Evolutionary conservation across 202 grass and related monocot genomes (phyloP).

Genomic region (Musa balbisiana): DNA sequence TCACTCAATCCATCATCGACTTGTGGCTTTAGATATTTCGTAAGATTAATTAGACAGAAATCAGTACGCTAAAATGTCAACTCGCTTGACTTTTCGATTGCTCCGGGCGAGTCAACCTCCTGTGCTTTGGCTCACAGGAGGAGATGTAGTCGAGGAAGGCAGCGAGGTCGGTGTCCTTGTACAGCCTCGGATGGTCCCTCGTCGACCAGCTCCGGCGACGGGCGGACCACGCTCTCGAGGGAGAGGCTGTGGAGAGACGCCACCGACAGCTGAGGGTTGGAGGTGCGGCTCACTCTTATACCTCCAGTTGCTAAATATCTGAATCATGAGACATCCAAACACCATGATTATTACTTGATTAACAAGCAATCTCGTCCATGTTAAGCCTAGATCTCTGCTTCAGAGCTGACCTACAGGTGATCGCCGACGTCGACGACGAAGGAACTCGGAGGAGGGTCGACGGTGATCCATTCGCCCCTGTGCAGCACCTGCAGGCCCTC

Average conservation of each 20-base stretch:
- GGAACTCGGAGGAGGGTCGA: neutral
- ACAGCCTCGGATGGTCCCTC: conserved; percentile 25
- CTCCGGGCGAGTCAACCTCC: neutral
- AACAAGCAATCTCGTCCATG: no score
- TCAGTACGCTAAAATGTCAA: no score
- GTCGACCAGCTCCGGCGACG: conserved; percentile 54
- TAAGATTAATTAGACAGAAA: no score
- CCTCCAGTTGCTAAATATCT: conserved; percentile 77
- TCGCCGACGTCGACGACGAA: neutral
- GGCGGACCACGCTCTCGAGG: conserved; percentile 29
- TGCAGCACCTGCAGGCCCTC: conserved; percentile 1
- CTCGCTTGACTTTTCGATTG: no score
- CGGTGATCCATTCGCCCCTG: neutral
- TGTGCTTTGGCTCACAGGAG: neutral
- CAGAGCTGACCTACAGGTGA: neutral
- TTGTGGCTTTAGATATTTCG: no score
- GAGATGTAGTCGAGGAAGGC: conserved; percentile 6
- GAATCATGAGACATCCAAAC: neutral
- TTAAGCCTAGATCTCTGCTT: no score
- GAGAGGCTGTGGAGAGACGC: conserved; percentile 75
- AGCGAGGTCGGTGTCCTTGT: conserved; percentile 10
- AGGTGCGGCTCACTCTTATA: conserved; percentile 69
- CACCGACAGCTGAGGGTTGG: conserved; percentile 47
- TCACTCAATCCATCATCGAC: no score
- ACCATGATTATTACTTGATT: no score